Percentiles rank a stretch among this genome's conserved stretches.
Evolutionary conservation across 2,329 filamentous ascomycete genomes (phyloP).

Genomic region (Neofusicoccum sp.): DNA sequence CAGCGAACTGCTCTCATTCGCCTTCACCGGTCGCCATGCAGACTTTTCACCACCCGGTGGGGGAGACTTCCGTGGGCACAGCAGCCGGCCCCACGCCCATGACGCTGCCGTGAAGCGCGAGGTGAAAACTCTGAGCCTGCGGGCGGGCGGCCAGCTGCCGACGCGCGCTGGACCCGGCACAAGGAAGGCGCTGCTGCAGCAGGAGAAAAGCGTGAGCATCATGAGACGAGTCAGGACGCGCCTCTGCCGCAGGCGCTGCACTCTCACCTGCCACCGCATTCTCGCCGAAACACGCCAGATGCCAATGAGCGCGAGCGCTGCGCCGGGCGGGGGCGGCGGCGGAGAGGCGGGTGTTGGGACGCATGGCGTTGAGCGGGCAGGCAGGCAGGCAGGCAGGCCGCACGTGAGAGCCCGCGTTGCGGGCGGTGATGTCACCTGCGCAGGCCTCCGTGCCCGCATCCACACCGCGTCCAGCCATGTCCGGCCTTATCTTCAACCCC

Average conservation of each 20-base stretch:
- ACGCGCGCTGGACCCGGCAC: background rate
- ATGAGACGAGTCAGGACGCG: background rate
- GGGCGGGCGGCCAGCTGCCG: background rate
- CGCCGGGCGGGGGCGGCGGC: background rate
- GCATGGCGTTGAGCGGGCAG: conserved; percentile 7
- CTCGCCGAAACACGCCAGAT: background rate
- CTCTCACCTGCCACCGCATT: conserved; percentile 8
- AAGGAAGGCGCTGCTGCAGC: background rate
- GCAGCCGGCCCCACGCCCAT: background rate
- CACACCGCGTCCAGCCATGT: background rate
- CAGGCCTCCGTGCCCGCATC: background rate
- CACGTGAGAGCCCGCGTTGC: background rate
- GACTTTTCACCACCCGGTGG: conserved; percentile 13
- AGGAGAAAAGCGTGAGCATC: background rate
- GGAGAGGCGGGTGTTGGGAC: background rate
- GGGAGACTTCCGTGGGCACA: background rate
- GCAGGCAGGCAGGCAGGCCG: background rate
- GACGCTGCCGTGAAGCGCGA: background rate
- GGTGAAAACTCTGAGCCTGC: background rate
- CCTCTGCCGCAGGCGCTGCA: too few relatives aligned
- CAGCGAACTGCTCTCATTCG: conserved; percentile 4
- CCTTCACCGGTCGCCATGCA: background rate
- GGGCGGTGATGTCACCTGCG: background rate
- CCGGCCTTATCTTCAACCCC: conserved; percentile 5
- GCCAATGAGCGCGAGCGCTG: background rate